A percentile compares a stretch with the other conserved stretches of the same genome.
These are phyloP conservation scores for Sporothrix schenckii DNA, from an alignment of 2,329 filamentous ascomycete genomes.

Conservation along the genomic window DNA sequence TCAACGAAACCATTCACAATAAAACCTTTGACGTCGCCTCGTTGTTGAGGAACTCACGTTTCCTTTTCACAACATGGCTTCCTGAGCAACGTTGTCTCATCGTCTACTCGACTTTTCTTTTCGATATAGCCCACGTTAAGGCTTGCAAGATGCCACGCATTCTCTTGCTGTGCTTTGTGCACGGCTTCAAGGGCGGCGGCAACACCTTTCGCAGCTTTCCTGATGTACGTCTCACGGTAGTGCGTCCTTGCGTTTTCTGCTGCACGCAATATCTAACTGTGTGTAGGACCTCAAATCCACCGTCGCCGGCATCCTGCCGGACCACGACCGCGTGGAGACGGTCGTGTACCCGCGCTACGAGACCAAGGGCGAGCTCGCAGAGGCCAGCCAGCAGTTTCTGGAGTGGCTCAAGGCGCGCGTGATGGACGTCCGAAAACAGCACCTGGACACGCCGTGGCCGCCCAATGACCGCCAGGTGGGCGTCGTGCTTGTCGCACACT, in stretches of 20 bases:
- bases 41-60: not conserved
- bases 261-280: not conserved
- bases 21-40: not conserved
- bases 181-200: constrained; percentile 75
- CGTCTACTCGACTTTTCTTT: not conserved
- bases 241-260: too few relatives aligned
- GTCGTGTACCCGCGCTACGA: constrained; percentile 73
- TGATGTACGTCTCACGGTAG: constrained; percentile 52
- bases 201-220: constrained; percentile 71
- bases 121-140: not conserved
- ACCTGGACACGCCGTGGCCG: constrained; percentile 71
- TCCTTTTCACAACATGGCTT: constrained; percentile 8
- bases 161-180: constrained; percentile 71
- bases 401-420: constrained; percentile 75
- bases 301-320: constrained; percentile 22
- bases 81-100: not conserved
- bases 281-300: constrained; percentile 49
- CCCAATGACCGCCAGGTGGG: constrained; percentile 79
- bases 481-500: constrained; percentile 79
- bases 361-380: constrained; percentile 67
- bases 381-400: constrained; percentile 51
- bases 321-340: constrained; percentile 51
- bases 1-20: not conserved
- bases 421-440: constrained; percentile 73
- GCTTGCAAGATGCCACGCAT: constrained; percentile 52